A percentile compares a stretch with the other conserved stretches of the same genome.
Conservation (phyloP, 2,329 filamentous ascomycete species). For the Paraconiothyrium sp. region DNA sequence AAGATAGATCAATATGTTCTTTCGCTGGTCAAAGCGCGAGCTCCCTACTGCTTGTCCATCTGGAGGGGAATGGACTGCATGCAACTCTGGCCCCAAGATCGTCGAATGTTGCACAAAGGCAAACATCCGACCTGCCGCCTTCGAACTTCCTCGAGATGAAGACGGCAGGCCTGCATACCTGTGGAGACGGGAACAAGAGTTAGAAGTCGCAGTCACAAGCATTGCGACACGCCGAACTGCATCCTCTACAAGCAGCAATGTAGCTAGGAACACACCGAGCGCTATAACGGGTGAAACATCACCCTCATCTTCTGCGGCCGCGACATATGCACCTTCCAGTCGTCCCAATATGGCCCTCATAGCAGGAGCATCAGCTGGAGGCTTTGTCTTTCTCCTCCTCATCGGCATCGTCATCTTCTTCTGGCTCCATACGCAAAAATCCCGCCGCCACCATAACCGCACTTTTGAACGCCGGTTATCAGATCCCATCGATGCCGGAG, state of each 20-base stretch:
- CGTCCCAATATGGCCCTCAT: constrained; percentile 5
- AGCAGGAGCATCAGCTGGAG: constrained; percentile 12
- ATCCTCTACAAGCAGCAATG: neutral
- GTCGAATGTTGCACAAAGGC: constrained; percentile 50
- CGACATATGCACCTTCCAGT: constrained; percentile 1
- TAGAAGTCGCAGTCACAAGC: neutral
- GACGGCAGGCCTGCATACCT: neutral
- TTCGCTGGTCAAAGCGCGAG: constrained; percentile 20
- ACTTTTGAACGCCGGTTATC: constrained; percentile 6
- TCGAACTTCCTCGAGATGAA: neutral
- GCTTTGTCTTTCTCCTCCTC: constrained; percentile 2
- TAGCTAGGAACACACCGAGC: neutral
- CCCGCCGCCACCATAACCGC: constrained; percentile 4
- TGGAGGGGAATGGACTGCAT: constrained; percentile 49
- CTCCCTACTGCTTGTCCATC: constrained; percentile 44
- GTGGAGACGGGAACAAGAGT: neutral
- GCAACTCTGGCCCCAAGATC: constrained; percentile 41
- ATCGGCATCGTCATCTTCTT: constrained; percentile 11
- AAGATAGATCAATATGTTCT: constrained; percentile 8
- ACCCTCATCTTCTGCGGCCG: neutral
- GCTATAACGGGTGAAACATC: neutral
- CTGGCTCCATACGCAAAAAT: constrained; percentile 6
- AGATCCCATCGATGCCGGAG: neutral
- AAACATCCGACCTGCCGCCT: constrained; percentile 31
- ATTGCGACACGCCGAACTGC: neutral